A percentile compares a stretch with the other conserved stretches of the same genome.
phyloP scores from a whole-genome alignment of 1,139 yeast species.

The Waltiozyma sp. region DNA sequence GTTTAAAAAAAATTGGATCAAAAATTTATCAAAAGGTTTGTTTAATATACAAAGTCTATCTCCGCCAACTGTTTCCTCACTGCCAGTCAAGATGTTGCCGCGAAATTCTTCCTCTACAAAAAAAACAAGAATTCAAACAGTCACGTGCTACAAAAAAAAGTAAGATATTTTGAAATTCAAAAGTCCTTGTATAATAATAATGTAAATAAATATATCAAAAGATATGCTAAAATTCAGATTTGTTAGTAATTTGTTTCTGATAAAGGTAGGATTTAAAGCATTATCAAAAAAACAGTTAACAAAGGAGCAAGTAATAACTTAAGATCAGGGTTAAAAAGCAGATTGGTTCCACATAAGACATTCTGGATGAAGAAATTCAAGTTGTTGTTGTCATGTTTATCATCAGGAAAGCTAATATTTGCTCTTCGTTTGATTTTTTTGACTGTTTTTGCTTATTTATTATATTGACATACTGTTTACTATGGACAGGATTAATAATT shows the following conservation, averaged over 20 bases:
- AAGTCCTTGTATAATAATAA: no score
- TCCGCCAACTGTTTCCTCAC: no score
- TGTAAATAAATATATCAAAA: neutral
- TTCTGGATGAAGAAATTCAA: slow-evolving; percentile 35
- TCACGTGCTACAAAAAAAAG: no score
- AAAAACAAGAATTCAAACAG: no score
- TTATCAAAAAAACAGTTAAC: neutral
- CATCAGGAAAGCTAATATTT: slow-evolving; percentile 20
- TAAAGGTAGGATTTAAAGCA: neutral
- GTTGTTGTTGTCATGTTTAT: slow-evolving; percentile 31
- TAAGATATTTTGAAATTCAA: no score
- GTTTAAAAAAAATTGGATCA: no score
- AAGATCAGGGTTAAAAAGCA: slow-evolving; percentile 26
- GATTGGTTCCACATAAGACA: slow-evolving; percentile 26
- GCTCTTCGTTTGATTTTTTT: neutral
- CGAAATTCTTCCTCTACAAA: no score
- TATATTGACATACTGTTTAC: neutral
- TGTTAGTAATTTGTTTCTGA: slow-evolving; percentile 4
- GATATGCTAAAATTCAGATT: neutral
- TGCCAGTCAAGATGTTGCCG: no score
- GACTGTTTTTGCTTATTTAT: neutral
- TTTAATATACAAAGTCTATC: no score
- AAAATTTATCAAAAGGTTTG: no score
- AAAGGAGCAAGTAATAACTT: neutral
- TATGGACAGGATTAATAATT: neutral